Conservation (phyloP, 352 stramenopile genomes). For the Globisporangium spinosum region DNA sequence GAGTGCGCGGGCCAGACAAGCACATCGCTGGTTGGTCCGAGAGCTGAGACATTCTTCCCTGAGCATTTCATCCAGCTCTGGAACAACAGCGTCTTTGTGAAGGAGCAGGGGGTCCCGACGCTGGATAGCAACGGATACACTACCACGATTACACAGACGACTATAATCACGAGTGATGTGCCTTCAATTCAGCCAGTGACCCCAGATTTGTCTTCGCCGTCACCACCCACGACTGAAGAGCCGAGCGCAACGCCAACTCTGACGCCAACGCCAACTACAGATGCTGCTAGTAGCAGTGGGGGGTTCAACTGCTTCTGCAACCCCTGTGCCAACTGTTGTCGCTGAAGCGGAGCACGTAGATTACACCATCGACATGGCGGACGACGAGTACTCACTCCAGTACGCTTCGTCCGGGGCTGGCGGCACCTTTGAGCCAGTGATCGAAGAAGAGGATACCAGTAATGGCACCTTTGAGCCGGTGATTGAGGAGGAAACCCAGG, state of each 20-base stretch:
- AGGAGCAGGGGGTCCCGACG: slow-evolving; percentile 26
- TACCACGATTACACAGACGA: not conserved
- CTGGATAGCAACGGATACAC: not conserved
- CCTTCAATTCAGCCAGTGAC: not conserved
- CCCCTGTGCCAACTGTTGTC: not conserved
- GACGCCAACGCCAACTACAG: not conserved
- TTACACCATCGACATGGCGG: not conserved
- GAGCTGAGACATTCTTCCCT: slow-evolving; percentile 51
- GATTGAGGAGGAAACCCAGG: not conserved
- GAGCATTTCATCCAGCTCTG: slow-evolving; percentile 51
- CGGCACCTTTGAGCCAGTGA: not conserved
- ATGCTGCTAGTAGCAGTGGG: not conserved
- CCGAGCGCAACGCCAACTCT: not conserved
- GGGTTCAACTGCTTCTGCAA: not conserved
- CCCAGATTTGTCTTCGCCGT: not conserved
- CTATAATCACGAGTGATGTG: not conserved
- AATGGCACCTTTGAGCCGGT: not conserved
- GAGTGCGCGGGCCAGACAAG: slow-evolving; percentile 32
- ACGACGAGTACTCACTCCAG: not conserved
- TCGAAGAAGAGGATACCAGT: not conserved
- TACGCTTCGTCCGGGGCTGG: not conserved
- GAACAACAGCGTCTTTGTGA: slow-evolving; percentile 65
- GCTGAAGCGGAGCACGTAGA: not conserved
- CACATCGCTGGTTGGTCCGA: slow-evolving; percentile 47
- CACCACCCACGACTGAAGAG: not conserved